phyloP scores from a whole-genome alignment of 495 filamentous ascomycete species.

The Neurospora intermedia region DNA sequence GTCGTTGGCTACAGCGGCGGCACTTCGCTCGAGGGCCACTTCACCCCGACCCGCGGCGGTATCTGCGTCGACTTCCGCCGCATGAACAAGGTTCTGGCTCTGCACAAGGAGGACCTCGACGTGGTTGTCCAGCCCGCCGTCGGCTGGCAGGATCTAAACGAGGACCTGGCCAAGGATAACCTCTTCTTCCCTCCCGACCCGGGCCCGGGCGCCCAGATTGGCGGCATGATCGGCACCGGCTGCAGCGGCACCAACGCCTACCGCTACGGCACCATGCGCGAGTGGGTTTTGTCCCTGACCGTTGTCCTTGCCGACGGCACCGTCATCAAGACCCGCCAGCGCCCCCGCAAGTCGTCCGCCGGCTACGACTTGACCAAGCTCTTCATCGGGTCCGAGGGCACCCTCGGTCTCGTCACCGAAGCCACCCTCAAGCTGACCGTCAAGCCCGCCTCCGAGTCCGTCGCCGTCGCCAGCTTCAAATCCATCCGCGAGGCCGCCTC shows the following conservation, averaged over 20 bases:
- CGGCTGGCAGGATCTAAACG: conserved; percentile 71
- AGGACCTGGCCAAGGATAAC: conserved; percentile 52
- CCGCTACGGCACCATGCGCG: conserved; percentile 90
- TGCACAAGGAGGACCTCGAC: conserved; percentile 69
- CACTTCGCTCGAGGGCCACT: conserved; percentile 73
- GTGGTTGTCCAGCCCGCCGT: conserved; percentile 74
- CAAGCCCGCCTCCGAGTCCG: conserved; percentile 65
- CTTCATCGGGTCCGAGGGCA: conserved; percentile 75
- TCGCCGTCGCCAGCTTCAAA: conserved; percentile 74
- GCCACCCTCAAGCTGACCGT: conserved; percentile 70
- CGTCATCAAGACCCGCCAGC: conserved; percentile 75
- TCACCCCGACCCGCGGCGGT: conserved; percentile 60
- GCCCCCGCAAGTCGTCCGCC: conserved; percentile 69
- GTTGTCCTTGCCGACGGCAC: conserved; percentile 89
- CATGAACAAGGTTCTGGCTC: conserved; percentile 61
- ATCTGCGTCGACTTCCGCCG: conserved; percentile 67
- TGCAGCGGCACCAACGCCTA: conserved; percentile 92
- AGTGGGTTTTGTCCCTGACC: conserved; percentile 86
- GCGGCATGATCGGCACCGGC: conserved; percentile 91
- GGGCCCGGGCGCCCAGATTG: conserved; percentile 77
- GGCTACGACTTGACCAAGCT: conserved; percentile 78
- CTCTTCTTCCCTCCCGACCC: conserved; percentile 82
- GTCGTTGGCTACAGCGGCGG: conserved; percentile 69
- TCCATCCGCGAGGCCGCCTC: conserved; percentile 69
- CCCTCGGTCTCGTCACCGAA: conserved; percentile 68